Evolutionary conservation across 139 green algal genomes (phyloP).

Genomic region (Pedinophyceae sp.): DNA sequence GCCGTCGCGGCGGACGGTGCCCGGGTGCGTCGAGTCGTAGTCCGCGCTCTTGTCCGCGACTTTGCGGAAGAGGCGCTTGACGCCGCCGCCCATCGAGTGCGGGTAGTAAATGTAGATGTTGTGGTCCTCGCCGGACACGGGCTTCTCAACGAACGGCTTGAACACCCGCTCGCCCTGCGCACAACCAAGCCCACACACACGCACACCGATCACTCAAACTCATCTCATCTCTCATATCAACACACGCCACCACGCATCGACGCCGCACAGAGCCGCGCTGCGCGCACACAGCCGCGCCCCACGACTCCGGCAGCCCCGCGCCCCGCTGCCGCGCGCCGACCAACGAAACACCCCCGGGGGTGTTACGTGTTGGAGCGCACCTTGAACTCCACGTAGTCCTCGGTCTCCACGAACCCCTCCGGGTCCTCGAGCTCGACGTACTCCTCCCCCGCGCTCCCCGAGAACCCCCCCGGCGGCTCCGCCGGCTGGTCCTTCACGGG

Average conservation of each 20-base stretch:
- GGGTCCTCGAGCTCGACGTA: conserved; percentile 24
- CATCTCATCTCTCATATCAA: not conserved
- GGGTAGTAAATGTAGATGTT: conserved; percentile 99
- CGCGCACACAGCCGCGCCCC: too few species aligned
- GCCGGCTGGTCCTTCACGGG: not conserved
- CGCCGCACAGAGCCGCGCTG: too few species aligned
- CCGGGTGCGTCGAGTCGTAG: conserved; percentile 66
- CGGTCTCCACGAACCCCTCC: conserved; percentile 66
- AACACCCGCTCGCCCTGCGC: conserved; percentile 52
- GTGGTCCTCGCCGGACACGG: conserved; percentile 84
- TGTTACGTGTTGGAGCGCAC: conserved; percentile 17
- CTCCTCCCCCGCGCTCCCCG: conserved; percentile 6
- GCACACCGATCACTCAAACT: not conserved
- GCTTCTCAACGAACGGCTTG: conserved; percentile 99
- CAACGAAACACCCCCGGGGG: not conserved
- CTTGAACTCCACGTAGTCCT: conserved; percentile 70
- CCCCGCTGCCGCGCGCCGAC: not conserved
- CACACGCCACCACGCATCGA: too few species aligned
- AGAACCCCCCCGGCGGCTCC: too few species aligned
- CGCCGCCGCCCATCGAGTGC: conserved; percentile 83
- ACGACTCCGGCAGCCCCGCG: not conserved
- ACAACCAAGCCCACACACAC: not conserved
- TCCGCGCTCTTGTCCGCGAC: conserved; percentile 56
- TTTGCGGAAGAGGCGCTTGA: conserved; percentile 95
- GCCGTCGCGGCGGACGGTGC: conserved; percentile 60